Percentiles rank a stretch among this genome's conserved stretches.
These are phyloP conservation scores for Musa beccarii DNA, from an alignment of 176 grass and related monocot genomes.

Conservation along the genomic window DNA sequence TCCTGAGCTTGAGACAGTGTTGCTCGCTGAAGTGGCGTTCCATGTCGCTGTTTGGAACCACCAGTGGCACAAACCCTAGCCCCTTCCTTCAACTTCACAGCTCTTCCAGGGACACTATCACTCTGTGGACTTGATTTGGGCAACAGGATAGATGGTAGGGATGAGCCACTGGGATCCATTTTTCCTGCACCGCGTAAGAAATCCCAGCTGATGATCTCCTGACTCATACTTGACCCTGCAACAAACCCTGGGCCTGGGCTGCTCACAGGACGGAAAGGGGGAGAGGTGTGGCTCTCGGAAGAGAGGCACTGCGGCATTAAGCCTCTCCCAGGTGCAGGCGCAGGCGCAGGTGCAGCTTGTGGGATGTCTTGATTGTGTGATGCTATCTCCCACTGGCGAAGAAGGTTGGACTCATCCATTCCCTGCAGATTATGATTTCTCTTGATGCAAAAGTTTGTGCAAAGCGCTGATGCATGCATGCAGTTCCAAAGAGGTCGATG, in stretches of 20 bases:
- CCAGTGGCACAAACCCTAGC: no score
- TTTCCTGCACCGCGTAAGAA: background rate
- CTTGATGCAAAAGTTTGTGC: no score
- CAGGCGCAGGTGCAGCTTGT: no score
- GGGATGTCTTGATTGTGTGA: background rate
- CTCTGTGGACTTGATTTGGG: no score
- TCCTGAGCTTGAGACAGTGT: slow-evolving; percentile 30
- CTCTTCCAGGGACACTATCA: no score
- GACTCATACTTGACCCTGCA: background rate
- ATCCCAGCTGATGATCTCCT: background rate
- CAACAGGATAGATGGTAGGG: background rate
- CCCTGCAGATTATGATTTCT: background rate
- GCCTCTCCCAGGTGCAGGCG: background rate
- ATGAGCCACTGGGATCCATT: background rate
- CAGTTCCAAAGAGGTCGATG: no score
- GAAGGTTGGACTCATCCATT: background rate
- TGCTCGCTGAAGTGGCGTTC: background rate
- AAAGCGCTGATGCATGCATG: no score
- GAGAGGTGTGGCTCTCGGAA: background rate
- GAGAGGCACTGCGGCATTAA: background rate
- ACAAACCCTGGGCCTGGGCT: background rate
- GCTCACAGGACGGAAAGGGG: no score
- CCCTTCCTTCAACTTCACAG: background rate
- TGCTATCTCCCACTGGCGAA: slow-evolving; percentile 8
- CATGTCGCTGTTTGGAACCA: background rate